Evolutionary conservation across 306 rosid species (phyloP).

Genomic region (Prunus campanulata): DNA sequence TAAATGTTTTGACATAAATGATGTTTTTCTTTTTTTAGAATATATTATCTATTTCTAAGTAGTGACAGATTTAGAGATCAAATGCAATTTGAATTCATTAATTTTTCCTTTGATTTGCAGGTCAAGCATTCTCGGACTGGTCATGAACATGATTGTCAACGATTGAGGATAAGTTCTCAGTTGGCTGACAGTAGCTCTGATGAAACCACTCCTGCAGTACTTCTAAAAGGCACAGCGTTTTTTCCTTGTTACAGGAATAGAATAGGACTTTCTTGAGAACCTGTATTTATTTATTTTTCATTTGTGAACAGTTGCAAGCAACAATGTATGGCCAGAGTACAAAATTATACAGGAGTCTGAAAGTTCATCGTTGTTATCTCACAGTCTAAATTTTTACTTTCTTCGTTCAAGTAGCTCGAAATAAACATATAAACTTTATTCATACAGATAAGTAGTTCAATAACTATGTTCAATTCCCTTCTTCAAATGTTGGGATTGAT

Average conservation of each 20-base stretch:
- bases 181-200: constrained; percentile 27
- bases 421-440: too few relatives aligned
- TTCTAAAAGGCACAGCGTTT: constrained; percentile 36
- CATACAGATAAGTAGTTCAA: too few relatives aligned
- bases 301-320: constrained; percentile 46
- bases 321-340: constrained; percentile 60
- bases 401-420: too few relatives aligned
- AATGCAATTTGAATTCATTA: too few relatives aligned
- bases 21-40: too few relatives aligned
- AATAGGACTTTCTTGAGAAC: neutral
- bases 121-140: constrained; percentile 60
- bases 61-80: too few relatives aligned
- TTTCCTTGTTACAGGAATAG: neutral
- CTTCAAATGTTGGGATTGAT: neutral
- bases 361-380: constrained; percentile 32
- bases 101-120: constrained; percentile 34
- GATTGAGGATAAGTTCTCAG: constrained; percentile 41
- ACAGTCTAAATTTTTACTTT: neutral
- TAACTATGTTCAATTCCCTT: neutral
- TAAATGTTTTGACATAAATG: too few relatives aligned
- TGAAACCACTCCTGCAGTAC: constrained; percentile 18
- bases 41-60: too few relatives aligned
- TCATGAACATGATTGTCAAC: constrained; percentile 68
- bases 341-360: constrained; percentile 61
- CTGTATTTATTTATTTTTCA: neutral